Evolutionary conservation across 495 filamentous ascomycete genomes (phyloP).

Genomic region (Hypoxylon crocopeplum): DNA sequence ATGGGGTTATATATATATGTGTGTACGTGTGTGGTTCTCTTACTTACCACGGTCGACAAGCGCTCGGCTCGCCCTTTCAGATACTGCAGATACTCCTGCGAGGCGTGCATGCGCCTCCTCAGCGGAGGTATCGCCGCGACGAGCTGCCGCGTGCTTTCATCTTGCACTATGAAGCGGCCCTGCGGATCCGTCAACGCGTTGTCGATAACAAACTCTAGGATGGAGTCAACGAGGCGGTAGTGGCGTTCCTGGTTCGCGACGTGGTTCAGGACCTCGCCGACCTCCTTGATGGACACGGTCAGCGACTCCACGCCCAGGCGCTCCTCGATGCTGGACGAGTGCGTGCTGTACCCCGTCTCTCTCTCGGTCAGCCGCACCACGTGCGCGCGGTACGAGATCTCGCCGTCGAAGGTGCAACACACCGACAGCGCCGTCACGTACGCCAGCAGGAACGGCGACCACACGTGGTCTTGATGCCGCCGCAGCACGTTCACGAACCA

Average conservation of each 20-base stretch:
- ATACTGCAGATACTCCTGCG: slow-evolving; percentile 31
- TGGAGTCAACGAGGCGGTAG: slow-evolving; percentile 19
- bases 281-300: slow-evolving; percentile 25
- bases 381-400: slow-evolving; percentile 28
- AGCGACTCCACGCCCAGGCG: slow-evolving; percentile 24
- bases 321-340: slow-evolving; percentile 24
- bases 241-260: slow-evolving; percentile 27
- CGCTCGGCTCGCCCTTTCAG: slow-evolving; percentile 34
- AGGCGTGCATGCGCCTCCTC: slow-evolving; percentile 32
- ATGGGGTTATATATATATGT: too few species aligned
- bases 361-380: slow-evolving; percentile 30
- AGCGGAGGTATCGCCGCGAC: slow-evolving; percentile 25
- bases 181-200: slow-evolving; percentile 2
- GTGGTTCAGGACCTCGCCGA: slow-evolving; percentile 27
- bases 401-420: slow-evolving; percentile 31
- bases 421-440: slow-evolving; percentile 31
- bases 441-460: slow-evolving; percentile 31
- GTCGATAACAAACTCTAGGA: slow-evolving; percentile 24
- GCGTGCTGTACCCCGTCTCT: slow-evolving; percentile 23
- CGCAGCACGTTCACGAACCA: slow-evolving; percentile 31
- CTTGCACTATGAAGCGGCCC: neutral
- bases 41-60: slow-evolving; percentile 33
- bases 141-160: slow-evolving; percentile 9
- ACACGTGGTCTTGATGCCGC: slow-evolving; percentile 17
- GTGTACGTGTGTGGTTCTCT: too few species aligned